Percentiles rank a stretch among this genome's conserved stretches.
These are phyloP conservation scores for Coniferiporia sulphurascens DNA, from an alignment of 1,284 basidiomycete species.

Conservation along the genomic window DNA sequence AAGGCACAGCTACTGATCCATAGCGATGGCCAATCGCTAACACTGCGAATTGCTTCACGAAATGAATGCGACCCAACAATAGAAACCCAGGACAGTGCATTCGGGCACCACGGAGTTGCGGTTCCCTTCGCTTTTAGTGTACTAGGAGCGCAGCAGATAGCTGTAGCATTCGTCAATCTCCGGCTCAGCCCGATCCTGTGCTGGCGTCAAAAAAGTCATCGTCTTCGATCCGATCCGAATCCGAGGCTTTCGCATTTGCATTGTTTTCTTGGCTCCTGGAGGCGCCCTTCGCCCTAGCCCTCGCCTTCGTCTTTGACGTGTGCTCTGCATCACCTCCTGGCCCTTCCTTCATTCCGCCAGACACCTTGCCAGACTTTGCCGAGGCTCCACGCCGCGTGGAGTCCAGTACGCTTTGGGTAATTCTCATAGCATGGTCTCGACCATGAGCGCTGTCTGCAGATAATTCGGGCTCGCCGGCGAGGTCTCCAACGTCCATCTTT, in stretches of 20 bases:
- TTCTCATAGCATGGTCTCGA: neutral
- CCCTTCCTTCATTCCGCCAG: neutral
- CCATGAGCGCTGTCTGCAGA: slow-evolving; percentile 22
- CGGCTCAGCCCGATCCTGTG: neutral
- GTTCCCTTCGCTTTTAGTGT: neutral
- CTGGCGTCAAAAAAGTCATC: slow-evolving; percentile 15
- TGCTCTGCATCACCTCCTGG: neutral
- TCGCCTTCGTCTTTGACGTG: neutral
- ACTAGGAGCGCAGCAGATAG: neutral
- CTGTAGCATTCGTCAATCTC: neutral
- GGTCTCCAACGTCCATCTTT: slow-evolving; percentile 60
- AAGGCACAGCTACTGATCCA: too few species aligned
- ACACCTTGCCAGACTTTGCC: neutral
- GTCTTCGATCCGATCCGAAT: neutral
- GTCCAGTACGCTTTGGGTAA: neutral
- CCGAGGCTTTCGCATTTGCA: neutral
- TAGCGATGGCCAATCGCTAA: too few species aligned
- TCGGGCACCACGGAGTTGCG: too few species aligned
- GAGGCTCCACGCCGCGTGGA: neutral
- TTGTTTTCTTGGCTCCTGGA: neutral
- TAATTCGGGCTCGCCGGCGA: slow-evolving; percentile 60
- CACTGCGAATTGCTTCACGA: too few species aligned
- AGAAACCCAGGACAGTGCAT: too few species aligned
- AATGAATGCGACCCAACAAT: too few species aligned
- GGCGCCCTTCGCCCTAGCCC: neutral